Evolutionary conservation across 306 rosid species (phyloP), one percentile per base, ranked within the genome.

Genomic region (Sindora glabra): DNA sequence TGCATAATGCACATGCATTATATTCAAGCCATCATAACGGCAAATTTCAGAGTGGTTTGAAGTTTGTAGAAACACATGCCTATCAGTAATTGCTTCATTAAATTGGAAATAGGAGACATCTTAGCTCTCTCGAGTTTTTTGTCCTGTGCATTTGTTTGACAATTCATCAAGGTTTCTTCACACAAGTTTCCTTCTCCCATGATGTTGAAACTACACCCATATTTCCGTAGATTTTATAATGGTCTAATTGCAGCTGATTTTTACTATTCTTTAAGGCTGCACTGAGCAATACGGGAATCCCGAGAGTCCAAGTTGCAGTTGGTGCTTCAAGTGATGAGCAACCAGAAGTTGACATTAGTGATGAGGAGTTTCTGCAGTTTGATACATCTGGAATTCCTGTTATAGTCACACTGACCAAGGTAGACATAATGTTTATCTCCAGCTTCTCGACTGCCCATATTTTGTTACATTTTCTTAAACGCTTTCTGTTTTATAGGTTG

Each of bases 331-430:
- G 58, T 19, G 83, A 91, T 40, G 83, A 78, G 34, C 73, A 83
- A 45, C 92, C 90, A 2, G 92, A 91, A 80, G 81, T 85, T 47
- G 95, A 91, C 3, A 18, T 88, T 32, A 85, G 92, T 1, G 95
- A 91, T 0, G 98, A 91, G 69, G 98, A 91, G 80, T 85, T 85
- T 74, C 59, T 91, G 55, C 98, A 83, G 71, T 88, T 85, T 19
- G 92, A 91, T 74, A 85, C 98, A 32, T 83, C 96, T 10, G 79
- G 73, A n/a, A 36, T 91, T 68, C 96, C 96, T 37, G 95, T 73
- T 32, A 81, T 91, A 39, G 78, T 91, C 75, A 88, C 98, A 41
- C 68, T 91, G 41, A 88, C 98, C 4, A 88, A 86, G 88, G 98
- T 89, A 58, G 8, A 56, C 51, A 33, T 22, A 17, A 48, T 23